A percentile compares a stretch with the other conserved stretches of the same genome.
These are phyloP conservation scores for Pontederia paniculata DNA, from an alignment of 176 grass and related monocot genomes.

Conservation along the genomic window DNA sequence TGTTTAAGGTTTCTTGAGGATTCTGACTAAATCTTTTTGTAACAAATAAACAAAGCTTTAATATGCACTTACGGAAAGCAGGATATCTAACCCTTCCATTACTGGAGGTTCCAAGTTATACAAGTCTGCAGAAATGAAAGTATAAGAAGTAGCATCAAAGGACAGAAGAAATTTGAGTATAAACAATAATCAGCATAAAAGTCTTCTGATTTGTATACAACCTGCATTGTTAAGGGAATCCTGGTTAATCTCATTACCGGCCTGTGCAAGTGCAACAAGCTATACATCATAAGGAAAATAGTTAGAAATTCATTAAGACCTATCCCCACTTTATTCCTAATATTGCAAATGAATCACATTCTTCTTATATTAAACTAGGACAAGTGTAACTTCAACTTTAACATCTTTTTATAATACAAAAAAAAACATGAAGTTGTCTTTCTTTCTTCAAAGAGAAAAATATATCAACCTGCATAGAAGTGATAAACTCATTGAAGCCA, in stretches of 20 bases:
- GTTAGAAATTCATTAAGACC: no score
- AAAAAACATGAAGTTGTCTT: no score
- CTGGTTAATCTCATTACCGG: constrained; percentile 58
- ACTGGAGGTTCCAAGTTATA: constrained; percentile 52
- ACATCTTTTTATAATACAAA: no score
- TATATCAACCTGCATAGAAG: constrained; percentile 69
- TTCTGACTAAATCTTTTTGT: background rate
- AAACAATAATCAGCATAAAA: background rate
- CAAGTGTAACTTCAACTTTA: no score
- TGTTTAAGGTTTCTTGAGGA: background rate
- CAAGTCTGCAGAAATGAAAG: constrained; percentile 44
- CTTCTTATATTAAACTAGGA: background rate
- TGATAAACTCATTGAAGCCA: constrained; percentile 59
- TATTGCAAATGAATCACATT: background rate
- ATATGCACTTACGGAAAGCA: constrained; percentile 43
- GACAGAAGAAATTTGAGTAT: background rate
- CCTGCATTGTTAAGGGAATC: constrained; percentile 50
- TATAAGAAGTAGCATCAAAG: background rate
- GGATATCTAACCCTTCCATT: constrained; percentile 80
- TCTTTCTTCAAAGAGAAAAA: background rate
- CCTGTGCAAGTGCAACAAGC: constrained; percentile 87
- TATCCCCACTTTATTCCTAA: background rate
- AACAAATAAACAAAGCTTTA: background rate
- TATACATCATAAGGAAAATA: constrained; percentile 16
- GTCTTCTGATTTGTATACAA: constrained; percentile 10